A percentile compares a stretch with the other conserved stretches of the same genome.
Evolutionary conservation across 2,329 filamentous ascomycete species (phyloP).

Genomic region (Ophiostoma australiae): DNA sequence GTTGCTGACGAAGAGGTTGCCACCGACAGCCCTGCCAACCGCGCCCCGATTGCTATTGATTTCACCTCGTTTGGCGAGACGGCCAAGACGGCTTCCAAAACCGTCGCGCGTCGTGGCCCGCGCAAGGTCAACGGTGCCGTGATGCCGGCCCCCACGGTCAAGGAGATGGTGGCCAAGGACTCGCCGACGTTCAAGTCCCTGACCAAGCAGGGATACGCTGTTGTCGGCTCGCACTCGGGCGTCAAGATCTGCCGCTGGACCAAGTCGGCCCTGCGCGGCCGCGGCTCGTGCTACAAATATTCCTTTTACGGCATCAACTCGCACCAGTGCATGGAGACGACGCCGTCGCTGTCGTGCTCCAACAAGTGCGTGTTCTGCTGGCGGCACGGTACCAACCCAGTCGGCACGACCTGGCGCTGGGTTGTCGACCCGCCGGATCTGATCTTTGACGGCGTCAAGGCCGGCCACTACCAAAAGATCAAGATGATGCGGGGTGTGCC

Average conservation of each 20-base stretch:
- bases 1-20: constrained; percentile 20
- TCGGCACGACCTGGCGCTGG: constrained; percentile 96
- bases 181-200: constrained; percentile 85
- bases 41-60: constrained; percentile 67
- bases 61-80: constrained; percentile 65
- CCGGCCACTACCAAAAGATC: constrained; percentile 93
- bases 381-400: constrained; percentile 95
- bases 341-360: constrained; percentile 87
- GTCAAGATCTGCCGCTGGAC: constrained; percentile 99
- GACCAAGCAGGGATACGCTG: constrained; percentile 94
- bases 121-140: constrained; percentile 31
- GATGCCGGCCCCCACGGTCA: constrained; percentile 47
- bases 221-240: constrained; percentile 90
- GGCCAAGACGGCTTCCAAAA: constrained; percentile 36
- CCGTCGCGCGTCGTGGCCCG: constrained; percentile 28
- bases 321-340: constrained; percentile 97
- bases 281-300: constrained; percentile 95
- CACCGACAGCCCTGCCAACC: constrained; percentile 19
- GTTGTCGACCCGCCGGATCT: constrained; percentile 83
- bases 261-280: constrained; percentile 87
- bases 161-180: constrained; percentile 90
- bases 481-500: constrained; percentile 94
- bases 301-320: constrained; percentile 96
- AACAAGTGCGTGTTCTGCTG: constrained; percentile 99
- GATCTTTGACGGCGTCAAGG: constrained; percentile 86